Percentiles rank a stretch among this genome's conserved stretches.
phyloP scores from a whole-genome alignment of 2,329 filamentous ascomycete genomes.

The Chaetomiaceae sp. region DNA sequence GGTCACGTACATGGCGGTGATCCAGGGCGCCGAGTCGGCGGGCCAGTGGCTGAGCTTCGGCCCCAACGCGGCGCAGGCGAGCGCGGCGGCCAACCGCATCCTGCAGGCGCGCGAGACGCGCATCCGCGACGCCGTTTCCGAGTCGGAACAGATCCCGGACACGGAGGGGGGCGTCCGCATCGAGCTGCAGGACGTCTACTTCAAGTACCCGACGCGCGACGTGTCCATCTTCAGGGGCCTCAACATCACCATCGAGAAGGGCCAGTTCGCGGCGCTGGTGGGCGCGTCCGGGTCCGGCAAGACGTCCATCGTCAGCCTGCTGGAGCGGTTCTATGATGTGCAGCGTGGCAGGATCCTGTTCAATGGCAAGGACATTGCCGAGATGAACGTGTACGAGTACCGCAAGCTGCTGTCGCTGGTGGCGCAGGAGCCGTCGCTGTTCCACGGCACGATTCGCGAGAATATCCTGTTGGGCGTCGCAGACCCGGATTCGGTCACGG shows the following conservation, averaged over 20 bases:
- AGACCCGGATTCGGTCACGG: slow-evolving; percentile 46
- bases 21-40: slow-evolving; percentile 63
- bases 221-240: slow-evolving; percentile 56
- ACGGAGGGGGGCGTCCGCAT: slow-evolving; percentile 50
- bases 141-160: slow-evolving; percentile 39
- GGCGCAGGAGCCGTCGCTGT: slow-evolving; percentile 69
- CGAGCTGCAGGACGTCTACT: slow-evolving; percentile 53
- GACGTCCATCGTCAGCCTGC: slow-evolving; percentile 62
- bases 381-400: slow-evolving; percentile 58
- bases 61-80: slow-evolving; percentile 58
- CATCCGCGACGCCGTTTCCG: slow-evolving; percentile 32
- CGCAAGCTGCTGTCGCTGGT: slow-evolving; percentile 64
- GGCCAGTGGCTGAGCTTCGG: slow-evolving; percentile 65
- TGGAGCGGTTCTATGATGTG: slow-evolving; percentile 68
- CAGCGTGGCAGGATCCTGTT: slow-evolving; percentile 60
- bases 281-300: slow-evolving; percentile 69
- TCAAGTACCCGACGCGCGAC: slow-evolving; percentile 57
- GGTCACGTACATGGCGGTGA: slow-evolving; percentile 60
- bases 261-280: slow-evolving; percentile 67
- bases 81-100: slow-evolving; percentile 57
- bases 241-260: slow-evolving; percentile 60
- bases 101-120: slow-evolving; percentile 46
- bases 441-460: slow-evolving; percentile 59
- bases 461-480: slow-evolving; percentile 66
- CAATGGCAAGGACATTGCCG: slow-evolving; percentile 56